These are phyloP conservation scores for Solanum okadae DNA, from an alignment of 257 asterid species.

Conservation along the genomic window DNA sequence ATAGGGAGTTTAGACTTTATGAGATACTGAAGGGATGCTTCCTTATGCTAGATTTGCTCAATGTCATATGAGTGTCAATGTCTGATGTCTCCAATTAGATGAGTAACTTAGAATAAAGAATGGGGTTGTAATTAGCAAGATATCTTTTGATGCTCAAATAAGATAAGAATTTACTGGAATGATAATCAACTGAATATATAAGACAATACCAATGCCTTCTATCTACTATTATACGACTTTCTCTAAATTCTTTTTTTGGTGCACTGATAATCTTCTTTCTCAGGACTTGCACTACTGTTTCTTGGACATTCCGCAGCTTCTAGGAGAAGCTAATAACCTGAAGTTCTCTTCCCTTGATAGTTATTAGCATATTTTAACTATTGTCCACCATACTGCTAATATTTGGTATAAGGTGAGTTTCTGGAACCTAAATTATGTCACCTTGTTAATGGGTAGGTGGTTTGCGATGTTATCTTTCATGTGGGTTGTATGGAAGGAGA, in stretches of 20 bases:
- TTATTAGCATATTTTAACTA: background rate
- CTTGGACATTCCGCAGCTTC: slow-evolving; percentile 83
- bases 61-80: background rate
- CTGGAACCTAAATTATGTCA: too few relatives aligned
- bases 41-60: background rate
- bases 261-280: background rate
- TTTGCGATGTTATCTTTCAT: too few relatives aligned
- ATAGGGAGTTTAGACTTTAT: background rate
- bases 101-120: background rate
- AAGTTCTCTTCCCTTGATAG: background rate
- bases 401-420: too few relatives aligned
- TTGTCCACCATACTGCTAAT: background rate
- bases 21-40: background rate
- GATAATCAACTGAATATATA: background rate
- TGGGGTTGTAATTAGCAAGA: background rate
- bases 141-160: background rate
- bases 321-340: slow-evolving; percentile 63
- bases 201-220: background rate
- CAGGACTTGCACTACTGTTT: slow-evolving; percentile 95
- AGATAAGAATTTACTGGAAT: background rate
- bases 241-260: background rate
- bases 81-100: background rate
- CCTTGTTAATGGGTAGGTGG: too few relatives aligned
- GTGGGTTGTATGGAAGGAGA: too few relatives aligned
- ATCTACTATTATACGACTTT: background rate